Evolutionary conservation across 768 basidiomycete species (phyloP), one percentile per base, ranked within the genome.

Genomic region (Artomyces pyxidatus): DNA sequence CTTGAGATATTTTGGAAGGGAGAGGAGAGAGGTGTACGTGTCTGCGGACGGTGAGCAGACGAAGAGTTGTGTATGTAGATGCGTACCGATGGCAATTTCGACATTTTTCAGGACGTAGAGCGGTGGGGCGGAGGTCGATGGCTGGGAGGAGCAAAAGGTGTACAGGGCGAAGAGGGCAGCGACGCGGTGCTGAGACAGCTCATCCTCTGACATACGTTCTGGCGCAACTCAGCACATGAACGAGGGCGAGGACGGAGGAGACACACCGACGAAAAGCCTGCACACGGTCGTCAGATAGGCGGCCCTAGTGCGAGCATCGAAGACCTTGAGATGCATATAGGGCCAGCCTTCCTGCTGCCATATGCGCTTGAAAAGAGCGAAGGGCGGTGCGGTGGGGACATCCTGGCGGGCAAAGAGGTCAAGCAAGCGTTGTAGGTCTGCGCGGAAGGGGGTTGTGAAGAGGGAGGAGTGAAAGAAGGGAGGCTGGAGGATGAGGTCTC

Each of bases 391-490:
- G 6, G 61, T 59, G 30, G 60, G 57, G 1, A 65, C 52, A 56
- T 77, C 81, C 29, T 67, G 66, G n/a, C 77, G 72, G 25, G 74
- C 64, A 54, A 77, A 90, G 9, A 64, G 56, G n/a, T 67, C 58
- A 3, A 81, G 63, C 21, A 92, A 73, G 3, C 57, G 59, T 3
- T 70, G 63, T 25, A 90, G 71, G 63, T 92, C 88, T 25, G 78
- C 73, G 2, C 83, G 76, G 19, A 86, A 69, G 12, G 78, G 68
- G 17, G 75, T 65, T 8, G 88, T 78, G 63, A 82, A 91, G 21
- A 83, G 59, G 0, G 85, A 85, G 3, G 87, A 89, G 0, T 86
- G 84, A 61, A 88, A 91, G 63, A 85, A 90, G 17, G 72, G 69
- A 1, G 85, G 86, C 58, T 89, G 88, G 9, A 90, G 65, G 32